Evolutionary conservation across 2,329 filamentous ascomycete species (phyloP), one percentile per base, ranked within the genome.

Genomic region (Graphiopsis chlorocephala): DNA sequence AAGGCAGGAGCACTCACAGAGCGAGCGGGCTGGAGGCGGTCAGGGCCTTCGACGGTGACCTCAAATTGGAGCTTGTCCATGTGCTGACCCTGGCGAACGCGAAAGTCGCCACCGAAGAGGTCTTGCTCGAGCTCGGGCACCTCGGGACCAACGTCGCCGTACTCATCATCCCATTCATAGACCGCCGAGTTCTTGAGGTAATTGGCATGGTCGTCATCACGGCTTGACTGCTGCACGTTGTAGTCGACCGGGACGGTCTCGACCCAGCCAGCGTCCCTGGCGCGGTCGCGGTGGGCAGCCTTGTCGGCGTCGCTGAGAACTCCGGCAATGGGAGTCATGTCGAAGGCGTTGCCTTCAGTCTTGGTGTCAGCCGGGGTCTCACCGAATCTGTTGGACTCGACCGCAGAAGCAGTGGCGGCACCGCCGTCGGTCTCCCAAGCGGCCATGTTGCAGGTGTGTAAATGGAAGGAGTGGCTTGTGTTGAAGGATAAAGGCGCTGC

Each of bases 81-180:
- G 71, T 92, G 89, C 23, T 89, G 84, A 38, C 87, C 80, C 3
- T 90, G 91, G 61, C 75, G 79, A 69, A 80, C 79, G 59, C 82
- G 78, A 80, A 77, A 77, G 53, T 85, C 81, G 6, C 80, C 78
- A 0, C 85, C 82, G 63, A 96, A 99, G 7, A 99, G 86, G 70
- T 89, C 81, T 8, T 84, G 71, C 80, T 98, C 94, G 0, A 99
- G 85, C 56, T 87, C 85, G 0, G 84, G 80, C 61, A 88, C 85
- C 58, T 81, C 82, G 0, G 93, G 93, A 7, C 90, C 94, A 62
- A 99, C 82, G 47, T 98, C 94, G 2, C 94, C 95, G 70, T 85
- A 91, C 2, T 96, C 92, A 12, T 93, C 92, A 20, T 88, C 84
- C 90, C 91, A 98, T 72, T 93, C 86, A 71, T 98, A 98, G 50